Percentiles rank a stretch among this genome's conserved stretches.
phyloP scores from a whole-genome alignment of 2,329 filamentous ascomycete genomes.

The Phaeophleospora eucalypticola region DNA sequence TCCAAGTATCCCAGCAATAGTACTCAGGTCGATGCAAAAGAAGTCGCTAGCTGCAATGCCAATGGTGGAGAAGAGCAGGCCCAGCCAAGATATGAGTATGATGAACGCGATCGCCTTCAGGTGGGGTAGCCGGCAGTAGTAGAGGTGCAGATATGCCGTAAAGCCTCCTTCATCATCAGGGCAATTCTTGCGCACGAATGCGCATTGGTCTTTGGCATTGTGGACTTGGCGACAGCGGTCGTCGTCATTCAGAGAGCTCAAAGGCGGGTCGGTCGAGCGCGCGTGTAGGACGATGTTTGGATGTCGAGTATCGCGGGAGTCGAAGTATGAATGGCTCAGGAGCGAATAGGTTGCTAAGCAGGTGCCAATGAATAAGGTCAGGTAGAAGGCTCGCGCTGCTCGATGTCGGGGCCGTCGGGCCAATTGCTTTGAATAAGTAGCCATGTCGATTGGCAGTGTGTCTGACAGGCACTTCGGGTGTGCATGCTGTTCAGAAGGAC shows the following conservation, averaged over 20 bases:
- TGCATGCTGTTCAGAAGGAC: not conserved
- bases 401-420: constrained; percentile 25
- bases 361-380: constrained; percentile 37
- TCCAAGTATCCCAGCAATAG: constrained; percentile 80
- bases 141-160: constrained; percentile 80
- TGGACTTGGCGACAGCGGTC: constrained; percentile 76
- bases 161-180: constrained; percentile 85
- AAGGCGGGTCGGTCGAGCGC: constrained; percentile 8
- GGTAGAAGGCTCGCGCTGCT: constrained; percentile 45
- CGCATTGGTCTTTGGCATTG: constrained; percentile 73
- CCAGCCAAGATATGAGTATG: constrained; percentile 77
- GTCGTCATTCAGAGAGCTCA: constrained; percentile 21
- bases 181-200: constrained; percentile 78
- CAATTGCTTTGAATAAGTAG: not conserved
- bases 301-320: constrained; percentile 1
- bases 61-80: constrained; percentile 89
- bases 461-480: not conserved
- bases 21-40: constrained; percentile 94
- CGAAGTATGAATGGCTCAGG: constrained; percentile 11
- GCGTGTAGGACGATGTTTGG: constrained; percentile 2
- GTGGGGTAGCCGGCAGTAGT: constrained; percentile 74
- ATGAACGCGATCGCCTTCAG: constrained; percentile 73
- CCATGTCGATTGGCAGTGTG: not conserved
- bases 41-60: constrained; percentile 98
- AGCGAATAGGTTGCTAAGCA: constrained; percentile 24